A percentile compares a stretch with the other conserved stretches of the same genome.
Conservation (phyloP, 192 early-diverging fungal species). For the Allomyces macrogynus region DNA sequence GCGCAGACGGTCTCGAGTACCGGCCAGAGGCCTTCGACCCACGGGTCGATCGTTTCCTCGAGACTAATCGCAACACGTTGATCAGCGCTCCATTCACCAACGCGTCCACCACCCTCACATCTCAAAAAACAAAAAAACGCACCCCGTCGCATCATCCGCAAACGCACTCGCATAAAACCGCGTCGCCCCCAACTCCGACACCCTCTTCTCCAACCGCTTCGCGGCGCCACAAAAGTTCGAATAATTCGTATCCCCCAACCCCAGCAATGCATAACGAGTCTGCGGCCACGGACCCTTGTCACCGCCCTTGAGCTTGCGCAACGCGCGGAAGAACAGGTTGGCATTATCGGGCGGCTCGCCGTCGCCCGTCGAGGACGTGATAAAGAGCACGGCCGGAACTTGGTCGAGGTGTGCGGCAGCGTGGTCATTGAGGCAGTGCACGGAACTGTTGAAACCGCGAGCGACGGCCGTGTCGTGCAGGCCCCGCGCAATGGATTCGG, state of each 20-base stretch:
- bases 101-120: not conserved
- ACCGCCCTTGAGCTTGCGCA: constrained; percentile 50
- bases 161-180: constrained; percentile 56
- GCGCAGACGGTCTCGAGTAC: constrained; percentile 24
- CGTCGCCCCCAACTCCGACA: constrained; percentile 49
- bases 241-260: constrained; percentile 89
- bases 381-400: constrained; percentile 27
- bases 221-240: constrained; percentile 77
- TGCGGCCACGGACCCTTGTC: constrained; percentile 26
- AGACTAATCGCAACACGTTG: constrained; percentile 20
- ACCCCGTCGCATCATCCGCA: constrained; percentile 84
- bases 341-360: constrained; percentile 93
- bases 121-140: no score
- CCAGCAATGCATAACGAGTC: constrained; percentile 19
- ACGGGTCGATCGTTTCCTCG: constrained; percentile 74
- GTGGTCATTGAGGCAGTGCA: constrained; percentile 52
- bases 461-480: constrained; percentile 51
- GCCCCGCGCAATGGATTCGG: constrained; percentile 76
- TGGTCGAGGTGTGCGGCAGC: constrained; percentile 11
- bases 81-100: not conserved
- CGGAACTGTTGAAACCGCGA: constrained; percentile 43
- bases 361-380: constrained; percentile 83
- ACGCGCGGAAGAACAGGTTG: constrained; percentile 65
- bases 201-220: constrained; percentile 54
- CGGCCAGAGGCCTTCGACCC: constrained; percentile 70